A percentile compares a stretch with the other conserved stretches of the same genome.
Conservation (phyloP, 2,329 filamentous ascomycete genomes). For the Aspergillus aculeatus region DNA sequence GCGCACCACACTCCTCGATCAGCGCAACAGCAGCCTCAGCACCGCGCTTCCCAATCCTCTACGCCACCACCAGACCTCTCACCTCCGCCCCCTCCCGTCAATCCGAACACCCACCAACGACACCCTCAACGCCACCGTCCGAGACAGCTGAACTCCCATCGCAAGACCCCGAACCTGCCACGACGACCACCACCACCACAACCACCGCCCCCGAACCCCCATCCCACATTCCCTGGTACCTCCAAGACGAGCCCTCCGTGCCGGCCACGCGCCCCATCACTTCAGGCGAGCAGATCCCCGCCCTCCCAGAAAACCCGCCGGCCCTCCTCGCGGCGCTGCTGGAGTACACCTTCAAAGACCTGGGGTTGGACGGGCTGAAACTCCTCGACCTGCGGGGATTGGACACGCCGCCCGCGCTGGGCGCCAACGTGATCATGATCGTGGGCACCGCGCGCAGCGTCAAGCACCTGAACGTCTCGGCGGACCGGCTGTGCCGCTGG, state of each 20-base stretch:
- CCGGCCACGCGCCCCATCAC: conserved; percentile 45
- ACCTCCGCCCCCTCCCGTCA: background rate
- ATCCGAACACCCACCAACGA: background rate
- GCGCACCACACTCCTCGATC: background rate
- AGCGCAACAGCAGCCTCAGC: background rate
- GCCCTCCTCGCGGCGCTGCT: conserved; percentile 69
- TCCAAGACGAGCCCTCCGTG: conserved; percentile 59
- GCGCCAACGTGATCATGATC: conserved; percentile 86
- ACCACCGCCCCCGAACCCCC: conserved; percentile 9
- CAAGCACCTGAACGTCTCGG: conserved; percentile 87
- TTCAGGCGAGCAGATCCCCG: conserved; percentile 58
- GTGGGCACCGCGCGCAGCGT: conserved; percentile 88
- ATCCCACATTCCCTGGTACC: conserved; percentile 72
- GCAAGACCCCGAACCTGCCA: background rate
- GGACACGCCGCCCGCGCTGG: conserved; percentile 82
- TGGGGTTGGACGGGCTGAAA: conserved; percentile 78
- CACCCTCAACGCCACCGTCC: background rate
- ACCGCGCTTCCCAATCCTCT: background rate
- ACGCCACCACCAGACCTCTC: background rate
- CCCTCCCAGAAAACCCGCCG: conserved; percentile 68
- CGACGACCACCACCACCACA: background rate
- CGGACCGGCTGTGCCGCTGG: conserved; percentile 86
- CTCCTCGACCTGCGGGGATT: conserved; percentile 80
- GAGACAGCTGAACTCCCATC: background rate
- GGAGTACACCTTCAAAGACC: conserved; percentile 75